These are phyloP conservation scores for Eucalyptus paniculata DNA, from an alignment of 345 rosid genomes.

Conservation along the genomic window DNA sequence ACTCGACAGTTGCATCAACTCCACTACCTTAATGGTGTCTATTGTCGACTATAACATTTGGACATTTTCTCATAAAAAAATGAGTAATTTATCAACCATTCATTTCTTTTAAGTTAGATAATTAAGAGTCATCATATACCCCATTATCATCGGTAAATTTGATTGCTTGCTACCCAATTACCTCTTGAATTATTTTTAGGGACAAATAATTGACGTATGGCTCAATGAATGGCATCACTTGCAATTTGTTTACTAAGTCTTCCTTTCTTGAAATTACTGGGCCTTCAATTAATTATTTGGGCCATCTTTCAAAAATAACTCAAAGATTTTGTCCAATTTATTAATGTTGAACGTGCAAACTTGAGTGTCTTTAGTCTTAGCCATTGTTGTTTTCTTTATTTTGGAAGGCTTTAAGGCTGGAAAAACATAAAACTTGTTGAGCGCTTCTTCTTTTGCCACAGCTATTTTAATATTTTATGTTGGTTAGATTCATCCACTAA, in stretches of 20 bases:
- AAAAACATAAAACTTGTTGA: background rate
- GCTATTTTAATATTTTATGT: background rate
- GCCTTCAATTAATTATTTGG: background rate
- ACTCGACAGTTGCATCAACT: no score
- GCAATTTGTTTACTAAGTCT: background rate
- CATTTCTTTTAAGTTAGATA: background rate
- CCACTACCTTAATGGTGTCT: no score
- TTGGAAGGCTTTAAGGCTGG: background rate
- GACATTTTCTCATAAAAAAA: no score
- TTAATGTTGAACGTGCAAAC: background rate
- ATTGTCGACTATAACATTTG: background rate
- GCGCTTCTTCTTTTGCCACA: background rate
- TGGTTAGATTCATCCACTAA: background rate
- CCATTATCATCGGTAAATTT: no score
- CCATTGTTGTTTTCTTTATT: background rate
- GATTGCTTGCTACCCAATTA: background rate
- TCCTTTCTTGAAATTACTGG: background rate
- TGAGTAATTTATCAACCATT: background rate
- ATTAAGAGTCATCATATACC: background rate
- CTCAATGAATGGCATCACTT: background rate
- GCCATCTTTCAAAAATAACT: background rate
- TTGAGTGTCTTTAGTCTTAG: background rate
- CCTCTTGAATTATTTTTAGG: background rate
- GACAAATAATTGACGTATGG: background rate
- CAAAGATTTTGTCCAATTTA: background rate